Conservation (phyloP, 2,329 filamentous ascomycete species). For the Coniochaeta hoffmannii region DNA sequence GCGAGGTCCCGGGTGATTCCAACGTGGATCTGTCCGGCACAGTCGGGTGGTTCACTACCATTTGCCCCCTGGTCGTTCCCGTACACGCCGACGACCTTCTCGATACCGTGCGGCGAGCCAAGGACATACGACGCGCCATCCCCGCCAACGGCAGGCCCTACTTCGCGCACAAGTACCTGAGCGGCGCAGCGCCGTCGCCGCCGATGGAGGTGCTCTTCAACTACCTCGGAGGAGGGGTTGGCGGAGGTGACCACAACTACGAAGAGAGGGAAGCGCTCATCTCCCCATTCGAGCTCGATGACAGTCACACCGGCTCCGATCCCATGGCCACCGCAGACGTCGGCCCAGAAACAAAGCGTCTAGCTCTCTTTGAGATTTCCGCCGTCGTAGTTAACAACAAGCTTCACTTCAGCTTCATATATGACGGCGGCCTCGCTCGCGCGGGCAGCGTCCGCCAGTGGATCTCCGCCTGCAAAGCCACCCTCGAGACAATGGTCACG, state of each 20-base stretch:
- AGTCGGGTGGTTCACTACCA: conserved; percentile 15
- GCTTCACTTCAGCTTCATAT: conserved; percentile 15
- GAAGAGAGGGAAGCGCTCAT: conserved; percentile 3
- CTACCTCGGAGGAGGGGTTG: conserved; percentile 14
- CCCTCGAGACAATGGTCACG: conserved; percentile 9
- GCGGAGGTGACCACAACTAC: conserved; percentile 8
- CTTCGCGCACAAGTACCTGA: conserved; percentile 13
- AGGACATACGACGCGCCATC: conserved; percentile 13
- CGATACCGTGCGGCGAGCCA: conserved; percentile 11
- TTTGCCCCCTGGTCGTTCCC: not conserved
- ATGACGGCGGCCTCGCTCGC: conserved; percentile 8
- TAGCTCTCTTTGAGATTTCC: conserved; percentile 16
- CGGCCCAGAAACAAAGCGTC: conserved; percentile 11
- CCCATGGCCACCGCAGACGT: conserved; percentile 10
- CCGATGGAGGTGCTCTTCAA: conserved; percentile 17
- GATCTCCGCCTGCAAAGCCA: conserved; percentile 10
- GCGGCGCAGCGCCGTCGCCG: not conserved
- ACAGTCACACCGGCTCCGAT: not conserved
- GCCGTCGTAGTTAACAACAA: conserved; percentile 11
- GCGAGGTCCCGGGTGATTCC: conserved; percentile 9
- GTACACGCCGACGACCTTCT: not conserved
- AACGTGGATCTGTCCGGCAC: conserved; percentile 12
- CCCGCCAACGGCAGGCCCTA: conserved; percentile 11
- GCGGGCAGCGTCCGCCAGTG: conserved; percentile 8
- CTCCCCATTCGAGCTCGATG: conserved; percentile 6